These are phyloP conservation scores for Draba incana DNA, from an alignment of 345 rosid genomes.

Conservation along the genomic window DNA sequence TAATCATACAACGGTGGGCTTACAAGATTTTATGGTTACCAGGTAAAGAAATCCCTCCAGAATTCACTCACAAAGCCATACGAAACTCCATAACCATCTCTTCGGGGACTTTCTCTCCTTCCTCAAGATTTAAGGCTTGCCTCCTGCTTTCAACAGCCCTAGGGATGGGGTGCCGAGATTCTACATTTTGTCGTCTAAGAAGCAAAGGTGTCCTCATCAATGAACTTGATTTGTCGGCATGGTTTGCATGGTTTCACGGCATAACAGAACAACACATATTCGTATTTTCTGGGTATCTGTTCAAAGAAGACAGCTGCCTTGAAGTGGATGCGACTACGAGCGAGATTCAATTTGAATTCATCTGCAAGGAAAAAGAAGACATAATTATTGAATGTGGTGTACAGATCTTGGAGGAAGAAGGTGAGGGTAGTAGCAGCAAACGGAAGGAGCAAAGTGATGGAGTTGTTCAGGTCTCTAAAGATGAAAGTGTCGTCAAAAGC, in stretches of 20 bases:
- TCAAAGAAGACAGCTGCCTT: too few relatives aligned
- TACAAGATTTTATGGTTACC: neutral
- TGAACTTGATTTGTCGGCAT: neutral
- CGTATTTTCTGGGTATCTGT: neutral
- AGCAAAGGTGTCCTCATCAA: neutral
- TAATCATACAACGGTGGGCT: neutral
- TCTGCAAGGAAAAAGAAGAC: neutral
- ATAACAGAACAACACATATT: neutral
- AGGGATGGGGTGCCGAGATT: accelerated
- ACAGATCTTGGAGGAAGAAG: neutral
- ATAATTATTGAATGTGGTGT: neutral
- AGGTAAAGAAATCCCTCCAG: neutral
- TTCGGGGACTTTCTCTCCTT: neutral
- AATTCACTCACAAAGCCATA: constrained; percentile 4
- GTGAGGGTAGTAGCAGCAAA: neutral
- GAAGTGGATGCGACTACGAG: neutral
- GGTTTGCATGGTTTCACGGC: too few relatives aligned
- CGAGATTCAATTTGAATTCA: neutral
- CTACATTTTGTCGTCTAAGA: neutral
- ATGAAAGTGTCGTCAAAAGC: neutral
- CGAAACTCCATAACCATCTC: neutral
- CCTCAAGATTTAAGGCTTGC: constrained; percentile 15
- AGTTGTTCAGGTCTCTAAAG: neutral
- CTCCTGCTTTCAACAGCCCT: neutral
- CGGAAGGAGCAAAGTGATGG: neutral